Conservation (phyloP, 129 eudicot species). For the Chrysanthemum lavandulifolium region DNA sequence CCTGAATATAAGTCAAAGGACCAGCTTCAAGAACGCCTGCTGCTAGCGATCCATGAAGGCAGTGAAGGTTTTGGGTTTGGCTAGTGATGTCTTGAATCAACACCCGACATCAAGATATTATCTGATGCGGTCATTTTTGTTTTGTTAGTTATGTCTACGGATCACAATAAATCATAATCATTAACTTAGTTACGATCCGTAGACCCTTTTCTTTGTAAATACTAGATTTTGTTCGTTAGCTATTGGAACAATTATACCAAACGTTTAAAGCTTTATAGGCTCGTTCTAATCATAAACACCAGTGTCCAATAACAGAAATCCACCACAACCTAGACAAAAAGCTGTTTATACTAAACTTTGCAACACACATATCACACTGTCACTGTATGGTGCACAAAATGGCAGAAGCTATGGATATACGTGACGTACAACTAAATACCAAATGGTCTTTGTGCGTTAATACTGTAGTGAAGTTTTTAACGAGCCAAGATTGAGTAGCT, state of each 20-base stretch:
- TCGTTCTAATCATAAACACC: too few relatives aligned
- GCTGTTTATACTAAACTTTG: too few relatives aligned
- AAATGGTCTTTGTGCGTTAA: too few relatives aligned
- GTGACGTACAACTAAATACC: too few relatives aligned
- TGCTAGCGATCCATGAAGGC: slow-evolving; percentile 8
- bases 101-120: background rate
- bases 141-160: background rate
- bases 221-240: background rate
- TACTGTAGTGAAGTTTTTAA: too few relatives aligned
- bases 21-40: slow-evolving; percentile 9
- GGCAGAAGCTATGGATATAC: too few relatives aligned
- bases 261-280: too few relatives aligned
- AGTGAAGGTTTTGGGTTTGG: slow-evolving; percentile 12
- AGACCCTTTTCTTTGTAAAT: background rate
- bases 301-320: too few relatives aligned
- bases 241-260: slow-evolving; percentile 1
- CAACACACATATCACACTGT: too few relatives aligned
- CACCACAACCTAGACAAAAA: too few relatives aligned
- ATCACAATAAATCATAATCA: background rate
- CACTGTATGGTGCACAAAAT: too few relatives aligned
- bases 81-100: background rate
- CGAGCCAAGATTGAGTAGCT: too few relatives aligned
- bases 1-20: slow-evolving; percentile 6
- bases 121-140: background rate
- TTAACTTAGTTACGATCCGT: background rate